phyloP scores from a whole-genome alignment of 2,329 filamentous ascomycete species.

The Xylariaceae sp. region DNA sequence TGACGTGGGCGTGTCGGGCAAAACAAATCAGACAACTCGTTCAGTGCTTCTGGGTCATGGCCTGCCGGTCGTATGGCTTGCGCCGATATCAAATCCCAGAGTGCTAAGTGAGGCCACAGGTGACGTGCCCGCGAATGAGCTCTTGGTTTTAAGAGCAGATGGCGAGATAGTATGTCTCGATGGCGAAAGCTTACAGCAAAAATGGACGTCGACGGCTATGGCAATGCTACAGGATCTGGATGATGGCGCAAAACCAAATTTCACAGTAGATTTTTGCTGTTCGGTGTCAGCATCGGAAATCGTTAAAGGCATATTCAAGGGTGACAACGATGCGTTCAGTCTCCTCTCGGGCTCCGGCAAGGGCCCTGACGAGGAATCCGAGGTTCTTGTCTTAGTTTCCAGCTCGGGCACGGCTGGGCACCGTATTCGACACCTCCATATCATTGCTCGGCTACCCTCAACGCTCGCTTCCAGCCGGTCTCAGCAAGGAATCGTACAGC shows the following conservation, averaged over 20 bases:
- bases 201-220: conserved; percentile 53
- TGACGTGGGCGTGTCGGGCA: conserved; percentile 55
- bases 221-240: conserved; percentile 50
- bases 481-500: conserved; percentile 34
- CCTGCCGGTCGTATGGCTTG: conserved; percentile 51
- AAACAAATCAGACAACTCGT: conserved; percentile 57
- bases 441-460: conserved; percentile 34
- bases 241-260: conserved; percentile 40
- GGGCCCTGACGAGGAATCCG: conserved; percentile 52
- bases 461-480: conserved; percentile 21
- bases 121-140: conserved; percentile 31
- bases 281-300: conserved; percentile 55
- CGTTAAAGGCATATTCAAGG: conserved; percentile 60
- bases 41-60: conserved; percentile 51
- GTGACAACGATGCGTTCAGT: conserved; percentile 57
- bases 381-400: conserved; percentile 61
- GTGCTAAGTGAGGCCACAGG: conserved; percentile 35
- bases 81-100: conserved; percentile 40
- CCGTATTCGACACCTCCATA: conserved; percentile 37
- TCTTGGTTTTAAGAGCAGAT: conserved; percentile 65
- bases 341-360: conserved; percentile 56
- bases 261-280: conserved; percentile 58
- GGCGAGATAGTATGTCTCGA: conserved; percentile 67
- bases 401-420: conserved; percentile 39
- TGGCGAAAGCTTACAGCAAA: conserved; percentile 57